A percentile compares a stretch with the other conserved stretches of the same genome.
Conservation (phyloP, 2,329 filamentous ascomycete species). For the Phialophora tarda region DNA sequence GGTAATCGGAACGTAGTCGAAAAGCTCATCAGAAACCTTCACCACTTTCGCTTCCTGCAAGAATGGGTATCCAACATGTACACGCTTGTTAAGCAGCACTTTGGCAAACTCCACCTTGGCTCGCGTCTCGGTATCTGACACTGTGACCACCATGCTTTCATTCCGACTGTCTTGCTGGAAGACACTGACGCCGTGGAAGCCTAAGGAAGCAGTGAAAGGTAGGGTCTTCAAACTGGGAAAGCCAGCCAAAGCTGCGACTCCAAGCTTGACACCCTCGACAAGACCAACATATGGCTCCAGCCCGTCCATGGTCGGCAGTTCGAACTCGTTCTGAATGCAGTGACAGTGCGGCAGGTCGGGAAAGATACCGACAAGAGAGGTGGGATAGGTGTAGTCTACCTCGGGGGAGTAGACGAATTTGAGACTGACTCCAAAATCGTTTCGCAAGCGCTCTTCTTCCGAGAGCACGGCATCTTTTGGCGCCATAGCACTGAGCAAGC, state of each 20-base stretch:
- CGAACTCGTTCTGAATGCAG: constrained; percentile 95
- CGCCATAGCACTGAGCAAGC: constrained; percentile 82
- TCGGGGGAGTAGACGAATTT: constrained; percentile 88
- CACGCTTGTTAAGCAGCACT: constrained; percentile 78
- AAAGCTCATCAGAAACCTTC: constrained; percentile 89
- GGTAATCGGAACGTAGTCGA: constrained; percentile 77
- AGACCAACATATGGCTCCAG: constrained; percentile 83
- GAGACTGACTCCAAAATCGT: constrained; percentile 87
- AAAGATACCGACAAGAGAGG: constrained; percentile 86
- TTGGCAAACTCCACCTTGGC: constrained; percentile 75
- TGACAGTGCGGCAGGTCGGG: constrained; percentile 85
- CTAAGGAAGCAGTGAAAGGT: constrained; percentile 79
- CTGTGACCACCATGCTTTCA: constrained; percentile 90
- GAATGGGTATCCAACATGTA: constrained; percentile 94
- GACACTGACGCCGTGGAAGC: constrained; percentile 88
- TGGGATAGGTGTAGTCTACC: constrained; percentile 81
- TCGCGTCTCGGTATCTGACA: constrained; percentile 74
- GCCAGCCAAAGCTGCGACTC: constrained; percentile 81
- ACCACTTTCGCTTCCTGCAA: constrained; percentile 90
- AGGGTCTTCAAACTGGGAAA: constrained; percentile 90
- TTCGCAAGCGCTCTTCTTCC: constrained; percentile 78
- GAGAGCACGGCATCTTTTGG: constrained; percentile 80
- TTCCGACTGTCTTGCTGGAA: constrained; percentile 97
- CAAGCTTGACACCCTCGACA: constrained; percentile 81
- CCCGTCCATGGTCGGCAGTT: constrained; percentile 89